Conservation (phyloP, 257 asterid genomes). For the Nicotiana otophora region DNA sequence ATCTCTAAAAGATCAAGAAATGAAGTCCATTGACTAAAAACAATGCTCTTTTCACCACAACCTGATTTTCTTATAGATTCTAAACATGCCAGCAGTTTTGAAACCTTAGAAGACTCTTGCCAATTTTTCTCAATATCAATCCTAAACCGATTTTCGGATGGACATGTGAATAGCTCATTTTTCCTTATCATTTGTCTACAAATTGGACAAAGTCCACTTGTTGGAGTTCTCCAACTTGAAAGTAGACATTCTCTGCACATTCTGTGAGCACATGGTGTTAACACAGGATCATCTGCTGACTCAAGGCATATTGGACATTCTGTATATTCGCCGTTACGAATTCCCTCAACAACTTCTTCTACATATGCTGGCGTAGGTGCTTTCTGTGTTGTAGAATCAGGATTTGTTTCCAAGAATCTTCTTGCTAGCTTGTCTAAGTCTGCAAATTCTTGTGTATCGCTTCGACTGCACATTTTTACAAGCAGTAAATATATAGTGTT, state of each 20-base stretch:
- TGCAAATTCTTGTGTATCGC: conserved; percentile 52
- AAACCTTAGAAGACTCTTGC: conserved; percentile 71
- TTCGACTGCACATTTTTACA: conserved; percentile 43
- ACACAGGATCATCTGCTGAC: conserved; percentile 77
- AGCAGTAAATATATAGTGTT: neutral
- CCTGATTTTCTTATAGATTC: conserved; percentile 30
- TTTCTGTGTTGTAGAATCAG: conserved; percentile 30
- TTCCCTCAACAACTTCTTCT: conserved; percentile 72
- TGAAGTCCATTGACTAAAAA: conserved; percentile 84
- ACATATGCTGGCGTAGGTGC: conserved; percentile 60
- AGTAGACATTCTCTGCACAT: conserved; percentile 85
- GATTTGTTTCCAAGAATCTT: conserved; percentile 44
- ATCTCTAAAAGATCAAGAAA: conserved; percentile 76
- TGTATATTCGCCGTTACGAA: conserved; percentile 46
- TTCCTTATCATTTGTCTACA: conserved; percentile 58
- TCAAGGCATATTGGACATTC: conserved; percentile 92
- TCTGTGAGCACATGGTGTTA: conserved; percentile 82
- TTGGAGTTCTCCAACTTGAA: conserved; percentile 61
- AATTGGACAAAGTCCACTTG: conserved; percentile 61
- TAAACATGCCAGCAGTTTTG: conserved; percentile 55
- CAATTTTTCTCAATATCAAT: conserved; percentile 63
- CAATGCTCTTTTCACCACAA: conserved; percentile 65
- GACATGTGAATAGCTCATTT: conserved; percentile 61
- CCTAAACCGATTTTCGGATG: conserved; percentile 48
- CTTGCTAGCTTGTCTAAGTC: conserved; percentile 67